Percentiles rank a stretch among this genome's conserved stretches.
phyloP scores from a whole-genome alignment of 1,284 basidiomycete genomes.

The Cerioporus squamosus region DNA sequence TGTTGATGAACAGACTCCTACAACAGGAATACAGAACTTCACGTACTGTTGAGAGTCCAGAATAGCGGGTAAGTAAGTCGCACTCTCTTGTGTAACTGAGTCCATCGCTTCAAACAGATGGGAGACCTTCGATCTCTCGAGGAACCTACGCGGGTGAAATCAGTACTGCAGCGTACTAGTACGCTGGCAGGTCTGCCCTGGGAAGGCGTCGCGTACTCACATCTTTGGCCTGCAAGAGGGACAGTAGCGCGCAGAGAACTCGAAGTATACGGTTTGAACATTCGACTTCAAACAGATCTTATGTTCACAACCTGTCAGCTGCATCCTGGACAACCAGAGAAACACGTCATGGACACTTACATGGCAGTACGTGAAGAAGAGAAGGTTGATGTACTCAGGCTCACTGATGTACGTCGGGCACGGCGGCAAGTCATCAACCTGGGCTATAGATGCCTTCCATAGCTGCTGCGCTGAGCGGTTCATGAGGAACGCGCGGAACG shows the following conservation, averaged over 20 bases:
- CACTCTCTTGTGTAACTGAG: no score
- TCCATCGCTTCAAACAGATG: no score
- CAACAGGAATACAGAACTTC: background rate
- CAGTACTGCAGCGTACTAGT: background rate
- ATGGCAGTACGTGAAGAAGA: conserved; percentile 23
- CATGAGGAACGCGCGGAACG: conserved; percentile 43
- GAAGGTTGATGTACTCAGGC: conserved; percentile 32
- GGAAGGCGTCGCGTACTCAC: background rate
- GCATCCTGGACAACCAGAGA: background rate
- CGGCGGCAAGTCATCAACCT: conserved; percentile 25
- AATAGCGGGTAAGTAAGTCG: background rate
- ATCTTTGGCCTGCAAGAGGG: background rate
- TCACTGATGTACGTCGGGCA: conserved; percentile 38
- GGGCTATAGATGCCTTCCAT: conserved; percentile 42
- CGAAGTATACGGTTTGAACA: background rate
- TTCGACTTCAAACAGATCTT: background rate
- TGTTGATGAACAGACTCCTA: background rate
- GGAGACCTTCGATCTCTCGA: background rate
- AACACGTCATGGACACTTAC: background rate
- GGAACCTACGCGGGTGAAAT: background rate
- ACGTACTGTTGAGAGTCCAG: background rate
- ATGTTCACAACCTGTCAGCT: background rate
- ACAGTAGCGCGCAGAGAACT: background rate
- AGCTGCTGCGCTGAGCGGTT: conserved; percentile 39
- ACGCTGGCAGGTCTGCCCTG: background rate